Evolutionary conservation across 495 filamentous ascomycete species (phyloP).

Genomic region (Stereocaulon alpinum): DNA sequence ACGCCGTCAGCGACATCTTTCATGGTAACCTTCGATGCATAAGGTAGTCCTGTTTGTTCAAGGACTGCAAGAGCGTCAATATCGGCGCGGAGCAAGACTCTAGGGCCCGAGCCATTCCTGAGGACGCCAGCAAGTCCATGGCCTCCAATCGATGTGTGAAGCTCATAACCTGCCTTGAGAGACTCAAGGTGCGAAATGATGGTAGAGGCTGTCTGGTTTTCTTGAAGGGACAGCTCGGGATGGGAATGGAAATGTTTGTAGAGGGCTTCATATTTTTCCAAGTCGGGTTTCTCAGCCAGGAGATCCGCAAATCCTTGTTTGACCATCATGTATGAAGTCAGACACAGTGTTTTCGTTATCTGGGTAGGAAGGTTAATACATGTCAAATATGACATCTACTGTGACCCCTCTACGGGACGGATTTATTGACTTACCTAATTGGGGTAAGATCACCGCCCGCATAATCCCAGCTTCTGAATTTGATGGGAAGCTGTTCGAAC

Average conservation of each 20-base stretch:
- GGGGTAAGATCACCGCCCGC: background rate
- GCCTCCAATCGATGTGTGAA: constrained; percentile 39
- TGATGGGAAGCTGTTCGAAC: no score
- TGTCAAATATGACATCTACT: background rate
- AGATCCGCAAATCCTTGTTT: background rate
- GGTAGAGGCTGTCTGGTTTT: constrained; percentile 37
- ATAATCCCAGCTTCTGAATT: background rate
- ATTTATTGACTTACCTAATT: background rate
- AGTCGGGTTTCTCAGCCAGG: background rate
- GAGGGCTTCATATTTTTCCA: constrained; percentile 37
- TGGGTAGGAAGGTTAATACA: background rate
- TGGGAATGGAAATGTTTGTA: constrained; percentile 47
- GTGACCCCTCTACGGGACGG: background rate
- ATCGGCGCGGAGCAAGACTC: constrained; percentile 43
- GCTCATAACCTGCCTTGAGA: constrained; percentile 26
- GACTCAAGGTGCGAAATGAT: constrained; percentile 27
- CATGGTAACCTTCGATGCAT: constrained; percentile 37
- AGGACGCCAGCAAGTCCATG: constrained; percentile 38
- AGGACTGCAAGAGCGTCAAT: constrained; percentile 46
- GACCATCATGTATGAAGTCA: background rate
- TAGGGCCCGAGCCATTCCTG: constrained; percentile 38
- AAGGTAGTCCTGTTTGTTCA: constrained; percentile 41
- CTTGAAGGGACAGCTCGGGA: constrained; percentile 47
- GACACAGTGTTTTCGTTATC: background rate
- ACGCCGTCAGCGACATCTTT: constrained; percentile 29